Conservation (phyloP, 2,329 filamentous ascomycete genomes). For the Neofusicoccum ribis region DNA sequence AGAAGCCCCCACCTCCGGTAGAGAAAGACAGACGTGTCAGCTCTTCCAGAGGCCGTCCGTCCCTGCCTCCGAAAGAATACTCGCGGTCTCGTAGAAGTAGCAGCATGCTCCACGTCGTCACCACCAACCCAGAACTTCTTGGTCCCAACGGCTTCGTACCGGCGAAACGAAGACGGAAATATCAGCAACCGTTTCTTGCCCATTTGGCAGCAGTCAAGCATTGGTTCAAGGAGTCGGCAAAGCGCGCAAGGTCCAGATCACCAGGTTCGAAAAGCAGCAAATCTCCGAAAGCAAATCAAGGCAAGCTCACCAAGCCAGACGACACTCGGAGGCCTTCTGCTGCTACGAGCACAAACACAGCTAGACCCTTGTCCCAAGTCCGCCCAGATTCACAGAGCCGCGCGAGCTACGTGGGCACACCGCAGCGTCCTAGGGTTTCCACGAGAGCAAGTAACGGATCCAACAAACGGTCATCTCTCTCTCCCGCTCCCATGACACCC, state of each 20-base stretch:
- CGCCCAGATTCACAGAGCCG: constrained; percentile 41
- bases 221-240: constrained; percentile 69
- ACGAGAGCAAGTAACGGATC: constrained; percentile 42
- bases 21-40: constrained; percentile 75
- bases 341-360: constrained; percentile 32
- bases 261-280: constrained; percentile 22
- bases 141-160: constrained; percentile 58
- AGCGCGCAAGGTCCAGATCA: constrained; percentile 48
- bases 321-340: constrained; percentile 33
- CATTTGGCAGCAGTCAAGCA: constrained; percentile 69
- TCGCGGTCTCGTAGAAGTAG: constrained; percentile 69
- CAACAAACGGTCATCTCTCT: constrained; percentile 69
- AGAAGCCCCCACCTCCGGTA: constrained; percentile 65
- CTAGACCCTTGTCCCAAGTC: constrained; percentile 33
- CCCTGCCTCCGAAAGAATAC: constrained; percentile 81
- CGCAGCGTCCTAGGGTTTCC: constrained; percentile 45
- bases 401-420: constrained; percentile 33
- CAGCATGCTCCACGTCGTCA: constrained; percentile 84
- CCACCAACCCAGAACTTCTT: constrained; percentile 64
- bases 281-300: constrained; percentile 29
- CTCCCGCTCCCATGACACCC: constrained; percentile 84
- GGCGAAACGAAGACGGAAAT: constrained; percentile 55
- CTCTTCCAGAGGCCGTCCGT: constrained; percentile 73
- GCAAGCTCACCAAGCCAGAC: constrained; percentile 32
- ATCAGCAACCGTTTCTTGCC: constrained; percentile 64